Conservation (phyloP, 345 rosid genomes). For the Noccaea caerulescens region DNA sequence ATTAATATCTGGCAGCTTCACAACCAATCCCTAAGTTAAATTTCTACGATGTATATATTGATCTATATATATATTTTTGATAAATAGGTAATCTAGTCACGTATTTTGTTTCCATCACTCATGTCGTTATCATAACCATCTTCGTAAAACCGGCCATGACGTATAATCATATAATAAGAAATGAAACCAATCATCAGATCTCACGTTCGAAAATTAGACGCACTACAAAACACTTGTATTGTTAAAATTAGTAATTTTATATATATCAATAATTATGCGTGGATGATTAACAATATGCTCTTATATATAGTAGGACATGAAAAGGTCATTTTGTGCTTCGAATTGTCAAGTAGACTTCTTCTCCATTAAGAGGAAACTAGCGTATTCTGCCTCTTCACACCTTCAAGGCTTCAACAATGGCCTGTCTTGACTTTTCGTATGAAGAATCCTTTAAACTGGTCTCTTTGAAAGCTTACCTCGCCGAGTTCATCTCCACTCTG, state of each 20-base stretch:
- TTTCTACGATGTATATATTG: too few species aligned
- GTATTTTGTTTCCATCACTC: constrained; percentile 14
- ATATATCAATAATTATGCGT: not conserved
- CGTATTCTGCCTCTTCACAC: not conserved
- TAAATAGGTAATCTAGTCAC: not conserved
- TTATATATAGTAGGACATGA: constrained; percentile 26
- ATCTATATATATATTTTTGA: not conserved
- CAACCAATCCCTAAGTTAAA: not conserved
- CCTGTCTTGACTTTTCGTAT: constrained; percentile 62
- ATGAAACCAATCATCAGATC: constrained; percentile 26
- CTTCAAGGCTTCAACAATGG: constrained; percentile 36
- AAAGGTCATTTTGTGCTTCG: constrained; percentile 12
- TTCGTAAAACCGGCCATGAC: constrained; percentile 29
- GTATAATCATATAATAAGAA: constrained; percentile 5
- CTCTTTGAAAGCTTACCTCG: constrained; percentile 72
- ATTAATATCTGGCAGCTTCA: not conserved
- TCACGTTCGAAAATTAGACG: constrained; percentile 30
- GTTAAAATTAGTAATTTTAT: constrained; percentile 10
- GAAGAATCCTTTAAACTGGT: constrained; percentile 70
- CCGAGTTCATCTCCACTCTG: constrained; percentile 96
- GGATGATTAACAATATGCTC: constrained; percentile 13
- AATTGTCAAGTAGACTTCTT: not conserved
- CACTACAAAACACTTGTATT: constrained; percentile 16
- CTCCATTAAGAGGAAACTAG: not conserved
- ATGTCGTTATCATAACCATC: constrained; percentile 25